Evolutionary conservation across 2,329 filamentous ascomycete genomes (phyloP), one percentile per base, ranked within the genome.

Genomic region (Sporothrix luriei): DNA sequence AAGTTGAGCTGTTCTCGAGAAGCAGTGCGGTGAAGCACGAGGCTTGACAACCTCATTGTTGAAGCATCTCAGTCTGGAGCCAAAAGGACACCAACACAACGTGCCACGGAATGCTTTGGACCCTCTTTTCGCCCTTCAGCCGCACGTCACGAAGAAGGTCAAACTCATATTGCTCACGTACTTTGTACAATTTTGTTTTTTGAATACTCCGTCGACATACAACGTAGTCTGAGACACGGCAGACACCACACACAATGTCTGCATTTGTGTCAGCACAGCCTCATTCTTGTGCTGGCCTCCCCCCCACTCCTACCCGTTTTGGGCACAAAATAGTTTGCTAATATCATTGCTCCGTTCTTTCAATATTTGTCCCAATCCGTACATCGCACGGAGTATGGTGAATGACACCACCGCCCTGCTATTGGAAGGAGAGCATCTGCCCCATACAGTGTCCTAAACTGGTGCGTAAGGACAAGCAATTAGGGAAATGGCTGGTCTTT

Each of bases 291-390:
- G 38, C 40, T 62, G n/a, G 38, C 13, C 19, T 21, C 7, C 13
- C 33, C 55, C 55, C 49, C 49, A n/a, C 19, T 33, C 40, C 38
- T 62, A 7, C 57, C 57, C 38, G 57, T 46, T 62, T 46, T 14
- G 24, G 57, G 13, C 55, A 61, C 33, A 61, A 24, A 61, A 61
- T 33, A 57, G 4, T 24, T 24, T 62, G 54, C 54, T 21, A 57
- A 57, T 5, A 57, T 11, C 40, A 43, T 14, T 43, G 40, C 40
- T 43, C 11, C 13, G 54, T 62, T 26, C 43, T 61, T 46, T 33
- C 57, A 62, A 46, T 43, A 62, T 43, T 62, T 62, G 57, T 26
- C 57, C 57, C n/a, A 62, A 62, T 62, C n/a, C 57, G 57, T 62
- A 26, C 57, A 40, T 24, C 55, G 11, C 11, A 55, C 4, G 33